Conservation (phyloP, 257 asterid species). For the Nicotiana sylvestris region DNA sequence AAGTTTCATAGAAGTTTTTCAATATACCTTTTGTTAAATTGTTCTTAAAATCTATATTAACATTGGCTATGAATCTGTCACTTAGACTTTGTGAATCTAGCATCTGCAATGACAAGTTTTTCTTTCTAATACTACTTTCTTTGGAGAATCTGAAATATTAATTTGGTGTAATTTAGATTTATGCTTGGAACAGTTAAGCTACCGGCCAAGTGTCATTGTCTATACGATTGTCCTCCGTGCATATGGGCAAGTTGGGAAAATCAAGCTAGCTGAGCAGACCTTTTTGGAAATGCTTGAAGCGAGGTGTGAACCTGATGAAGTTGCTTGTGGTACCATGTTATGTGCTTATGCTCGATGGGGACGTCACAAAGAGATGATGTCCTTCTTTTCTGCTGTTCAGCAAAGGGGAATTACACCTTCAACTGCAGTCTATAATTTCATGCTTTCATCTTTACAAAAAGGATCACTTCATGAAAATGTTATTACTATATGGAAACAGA, state of each 20-base stretch:
- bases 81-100: not conserved
- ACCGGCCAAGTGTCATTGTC: constrained; percentile 81
- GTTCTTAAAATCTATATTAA: not conserved
- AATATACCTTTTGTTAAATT: not conserved
- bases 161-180: constrained; percentile 76
- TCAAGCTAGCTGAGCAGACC: constrained; percentile 80
- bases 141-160: constrained; percentile 30
- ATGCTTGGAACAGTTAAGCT: constrained; percentile 77
- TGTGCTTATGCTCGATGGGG: constrained; percentile 95
- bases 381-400: constrained; percentile 79
- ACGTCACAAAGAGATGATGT: constrained; percentile 77
- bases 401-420: constrained; percentile 67
- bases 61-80: not conserved
- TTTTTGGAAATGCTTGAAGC: constrained; percentile 96
- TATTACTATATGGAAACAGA: constrained; percentile 57
- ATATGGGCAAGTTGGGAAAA: constrained; percentile 88
- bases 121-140: not conserved
- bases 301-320: constrained; percentile 94
- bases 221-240: constrained; percentile 84
- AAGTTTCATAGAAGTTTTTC: not conserved
- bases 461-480: constrained; percentile 62
- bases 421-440: constrained; percentile 73
- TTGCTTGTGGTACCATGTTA: constrained; percentile 96
- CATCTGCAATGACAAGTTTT: not conserved
- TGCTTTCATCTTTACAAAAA: constrained; percentile 92